Percentiles rank a stretch among this genome's conserved stretches.
These are phyloP conservation scores for Helotiales sp. DNA, from an alignment of 2,329 filamentous ascomycete genomes.

Conservation along the genomic window DNA sequence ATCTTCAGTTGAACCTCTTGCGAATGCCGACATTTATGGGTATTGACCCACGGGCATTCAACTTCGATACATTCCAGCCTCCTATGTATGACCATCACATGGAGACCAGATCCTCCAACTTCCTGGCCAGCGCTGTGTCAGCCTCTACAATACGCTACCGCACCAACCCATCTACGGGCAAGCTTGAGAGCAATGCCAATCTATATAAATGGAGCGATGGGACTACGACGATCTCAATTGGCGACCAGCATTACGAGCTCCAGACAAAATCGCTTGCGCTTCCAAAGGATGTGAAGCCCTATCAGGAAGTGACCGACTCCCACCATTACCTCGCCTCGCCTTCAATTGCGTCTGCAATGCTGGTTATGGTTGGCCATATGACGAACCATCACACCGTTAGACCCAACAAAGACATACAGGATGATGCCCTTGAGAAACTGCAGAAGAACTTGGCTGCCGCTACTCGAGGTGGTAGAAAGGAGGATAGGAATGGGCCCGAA, in stretches of 20 bases:
- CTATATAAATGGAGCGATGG: conserved; percentile 81
- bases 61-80: conserved; percentile 68
- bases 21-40: conserved; percentile 75
- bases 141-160: conserved; percentile 73
- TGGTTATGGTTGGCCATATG: conserved; percentile 77
- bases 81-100: conserved; percentile 62
- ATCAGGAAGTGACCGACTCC: conserved; percentile 70
- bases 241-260: conserved; percentile 77
- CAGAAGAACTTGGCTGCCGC: conserved; percentile 70
- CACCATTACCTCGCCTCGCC: conserved; percentile 79
- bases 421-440: conserved; percentile 72
- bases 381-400: conserved; percentile 73
- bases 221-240: conserved; percentile 75
- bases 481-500: conserved; percentile 63
- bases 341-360: conserved; percentile 67
- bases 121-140: conserved; percentile 60
- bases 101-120: conserved; percentile 51
- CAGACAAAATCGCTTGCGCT: conserved; percentile 73
- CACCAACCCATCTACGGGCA: conserved; percentile 65
- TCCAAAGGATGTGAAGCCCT: conserved; percentile 55
- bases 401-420: conserved; percentile 69
- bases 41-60: conserved; percentile 70
- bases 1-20: conserved; percentile 66
- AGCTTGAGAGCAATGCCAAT: conserved; percentile 75
- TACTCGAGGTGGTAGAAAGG: conserved; percentile 58